Conservation (phyloP, 2,329 filamentous ascomycete genomes). For the Didymella arachidicola region DNA sequence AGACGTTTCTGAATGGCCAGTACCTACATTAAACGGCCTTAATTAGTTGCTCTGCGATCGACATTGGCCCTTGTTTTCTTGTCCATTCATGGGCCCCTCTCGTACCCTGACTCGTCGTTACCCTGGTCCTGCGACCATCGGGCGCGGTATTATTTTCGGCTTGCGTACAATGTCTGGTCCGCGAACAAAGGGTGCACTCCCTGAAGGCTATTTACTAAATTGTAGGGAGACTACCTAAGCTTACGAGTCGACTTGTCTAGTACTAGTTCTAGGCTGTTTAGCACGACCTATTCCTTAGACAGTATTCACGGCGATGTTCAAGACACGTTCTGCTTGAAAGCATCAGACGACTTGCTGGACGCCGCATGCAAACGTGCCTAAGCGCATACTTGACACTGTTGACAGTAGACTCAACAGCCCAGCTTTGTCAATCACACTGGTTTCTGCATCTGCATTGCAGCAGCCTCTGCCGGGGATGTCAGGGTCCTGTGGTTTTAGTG, state of each 20-base stretch:
- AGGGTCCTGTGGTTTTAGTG: constrained; percentile 4
- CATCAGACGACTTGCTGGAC: neutral
- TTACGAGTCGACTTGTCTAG: neutral
- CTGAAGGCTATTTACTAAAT: neutral
- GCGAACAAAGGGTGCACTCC: constrained; percentile 1
- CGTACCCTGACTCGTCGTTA: constrained; percentile 9
- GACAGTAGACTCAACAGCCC: neutral
- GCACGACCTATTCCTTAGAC: neutral
- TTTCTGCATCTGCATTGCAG: neutral
- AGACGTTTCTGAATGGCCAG: too few relatives aligned
- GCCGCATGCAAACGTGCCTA: constrained; percentile 4
- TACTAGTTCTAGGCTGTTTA: neutral
- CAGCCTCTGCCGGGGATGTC: neutral
- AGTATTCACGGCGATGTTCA: neutral
- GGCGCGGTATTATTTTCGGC: neutral
- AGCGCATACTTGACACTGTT: neutral
- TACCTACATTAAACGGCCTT: too few relatives aligned
- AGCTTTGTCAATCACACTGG: constrained; percentile 9
- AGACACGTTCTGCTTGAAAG: constrained; percentile 11
- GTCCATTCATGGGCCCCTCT: too few relatives aligned
- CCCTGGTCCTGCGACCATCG: neutral
- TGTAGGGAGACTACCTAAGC: neutral
- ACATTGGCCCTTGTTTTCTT: too few relatives aligned
- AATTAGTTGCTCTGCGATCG: too few relatives aligned
- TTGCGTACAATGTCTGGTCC: neutral